Conservation (phyloP, 352 stramenopile genomes). For the Phytophthora capsici region DNA sequence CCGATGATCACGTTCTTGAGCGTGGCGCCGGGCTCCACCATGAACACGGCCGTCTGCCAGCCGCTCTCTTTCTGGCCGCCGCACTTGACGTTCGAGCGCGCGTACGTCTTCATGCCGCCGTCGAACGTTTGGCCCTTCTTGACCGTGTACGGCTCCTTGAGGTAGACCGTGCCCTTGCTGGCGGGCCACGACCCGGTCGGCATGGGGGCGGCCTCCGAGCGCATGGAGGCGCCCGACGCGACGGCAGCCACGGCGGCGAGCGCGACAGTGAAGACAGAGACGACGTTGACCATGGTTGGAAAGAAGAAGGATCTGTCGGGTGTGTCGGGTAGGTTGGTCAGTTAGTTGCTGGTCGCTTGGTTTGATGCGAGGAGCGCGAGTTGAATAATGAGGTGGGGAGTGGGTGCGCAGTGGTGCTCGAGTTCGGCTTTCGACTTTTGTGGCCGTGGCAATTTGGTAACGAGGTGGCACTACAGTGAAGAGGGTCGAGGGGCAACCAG, state of each 20-base stretch:
- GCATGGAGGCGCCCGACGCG: constrained; percentile 20
- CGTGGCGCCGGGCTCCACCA: constrained; percentile 24
- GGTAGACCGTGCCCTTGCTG: constrained; percentile 24
- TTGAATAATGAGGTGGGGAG: constrained; percentile 12
- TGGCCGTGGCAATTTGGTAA: neutral
- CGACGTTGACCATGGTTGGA: constrained; percentile 16
- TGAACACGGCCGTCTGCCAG: constrained; percentile 27
- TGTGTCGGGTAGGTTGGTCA: neutral
- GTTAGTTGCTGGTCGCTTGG: constrained; percentile 12
- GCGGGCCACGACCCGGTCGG: constrained; percentile 29
- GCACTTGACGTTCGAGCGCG: constrained; percentile 49
- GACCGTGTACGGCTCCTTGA: constrained; percentile 31
- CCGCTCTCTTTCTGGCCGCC: constrained; percentile 26
- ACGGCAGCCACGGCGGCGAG: constrained; percentile 11
- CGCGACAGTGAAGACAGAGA: constrained; percentile 8
- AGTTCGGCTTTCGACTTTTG: neutral
- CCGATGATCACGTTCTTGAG: too few relatives aligned
- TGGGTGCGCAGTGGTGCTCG: neutral
- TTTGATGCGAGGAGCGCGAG: constrained; percentile 15
- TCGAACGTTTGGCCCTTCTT: constrained; percentile 42
- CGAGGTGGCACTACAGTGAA: neutral
- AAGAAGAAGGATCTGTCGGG: neutral
- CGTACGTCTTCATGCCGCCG: constrained; percentile 59
- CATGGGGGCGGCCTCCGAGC: constrained; percentile 22
- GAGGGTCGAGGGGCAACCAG: constrained; percentile 12